Base-by-base conservation (phyloP, 169 alveolate genomes). In the Blepharisma undulans region DNA sequence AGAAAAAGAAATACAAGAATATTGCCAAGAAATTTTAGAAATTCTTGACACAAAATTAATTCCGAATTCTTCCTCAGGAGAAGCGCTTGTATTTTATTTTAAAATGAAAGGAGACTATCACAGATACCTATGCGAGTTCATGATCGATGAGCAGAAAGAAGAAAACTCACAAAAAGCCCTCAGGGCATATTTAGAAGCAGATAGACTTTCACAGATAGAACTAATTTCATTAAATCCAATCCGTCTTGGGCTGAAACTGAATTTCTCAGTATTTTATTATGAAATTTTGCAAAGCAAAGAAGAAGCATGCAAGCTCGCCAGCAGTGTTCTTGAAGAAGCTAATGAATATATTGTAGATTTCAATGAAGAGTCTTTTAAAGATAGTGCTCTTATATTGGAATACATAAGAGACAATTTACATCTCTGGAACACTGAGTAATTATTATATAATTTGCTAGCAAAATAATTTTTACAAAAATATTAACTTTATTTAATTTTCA, bases 51-150 rank as follows among this genome's bases (percentile, higher is more conserved):
- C 96, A 88, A 91, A 97, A 88, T 97, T 99, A 89, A 97, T 99
- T 91, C 98, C 98, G 81, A 95, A 98, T 32, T 97, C 99, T 85
- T 92, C 98, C 27, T 30, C 91, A n/a, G 91, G 97, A 76, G 99
- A 99, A 96, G 97, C 99, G 84, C 96, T 97, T 92, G 99, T 99
- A 72, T 99, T 99, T 97, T 99, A 98, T 96, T 96, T 96, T 92
- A 99, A 99, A 97, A 99, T 99, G 99, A 99, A 99, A 97, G 99
- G 99, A n/a, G 99, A 99, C 95, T 99, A 99, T 95, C 98, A 98
- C 96, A 33, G 89, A 22, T 84, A 84, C 78, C 10, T 84, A 33
- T 82, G 79, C 30, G 89, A 84, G 89, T 84, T 82, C 91, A 98
- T 98, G 93, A 96, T 98, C 80, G 98, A 99, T 72, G 99, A 99